These are phyloP conservation scores for Rhodotorula sp. DNA, from an alignment of 1,284 basidiomycete genomes.

Conservation along the genomic window DNA sequence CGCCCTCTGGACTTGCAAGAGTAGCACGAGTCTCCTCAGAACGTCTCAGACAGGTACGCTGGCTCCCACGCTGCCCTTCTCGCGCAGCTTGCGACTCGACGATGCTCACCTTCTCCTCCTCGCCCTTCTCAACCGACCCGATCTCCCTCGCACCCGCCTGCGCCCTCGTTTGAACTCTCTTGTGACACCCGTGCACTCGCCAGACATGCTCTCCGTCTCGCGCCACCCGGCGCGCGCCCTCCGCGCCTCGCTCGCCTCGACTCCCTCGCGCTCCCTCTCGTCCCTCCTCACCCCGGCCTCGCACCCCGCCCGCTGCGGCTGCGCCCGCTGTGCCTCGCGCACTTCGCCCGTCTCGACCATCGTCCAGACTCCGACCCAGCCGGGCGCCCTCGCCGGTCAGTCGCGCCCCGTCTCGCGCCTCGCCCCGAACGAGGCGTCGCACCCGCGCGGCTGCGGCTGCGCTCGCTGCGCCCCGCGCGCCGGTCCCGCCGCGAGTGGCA, in stretches of 20 bases:
- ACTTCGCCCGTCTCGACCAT: slow-evolving; percentile 14
- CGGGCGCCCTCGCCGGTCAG: slow-evolving; percentile 1
- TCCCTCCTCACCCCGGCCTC: slow-evolving; percentile 20
- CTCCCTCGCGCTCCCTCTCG: slow-evolving; percentile 6
- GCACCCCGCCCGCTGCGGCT: slow-evolving; percentile 23
- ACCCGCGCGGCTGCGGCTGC: slow-evolving; percentile 32
- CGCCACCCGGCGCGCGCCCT: neutral
- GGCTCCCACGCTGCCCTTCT: too few species aligned
- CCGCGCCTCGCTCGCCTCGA: neutral
- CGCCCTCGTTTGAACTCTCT: too few species aligned
- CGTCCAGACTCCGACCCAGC: slow-evolving; percentile 15
- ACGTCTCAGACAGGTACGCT: too few species aligned
- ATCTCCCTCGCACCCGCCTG: too few species aligned
- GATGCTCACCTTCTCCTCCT: too few species aligned
- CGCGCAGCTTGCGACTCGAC: too few species aligned
- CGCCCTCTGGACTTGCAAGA: too few species aligned
- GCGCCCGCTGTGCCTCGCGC: slow-evolving; percentile 27
- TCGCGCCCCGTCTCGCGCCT: slow-evolving; percentile 17
- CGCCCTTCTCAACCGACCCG: too few species aligned
- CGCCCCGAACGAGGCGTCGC: slow-evolving; percentile 10
- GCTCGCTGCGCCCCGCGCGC: slow-evolving; percentile 24
- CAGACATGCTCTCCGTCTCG: neutral
- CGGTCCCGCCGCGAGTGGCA: neutral
- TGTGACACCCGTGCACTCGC: neutral
- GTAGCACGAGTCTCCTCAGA: neutral